Conservation (phyloP, 169 alveolate species). For the Cardiosporidium cionae region DNA sequence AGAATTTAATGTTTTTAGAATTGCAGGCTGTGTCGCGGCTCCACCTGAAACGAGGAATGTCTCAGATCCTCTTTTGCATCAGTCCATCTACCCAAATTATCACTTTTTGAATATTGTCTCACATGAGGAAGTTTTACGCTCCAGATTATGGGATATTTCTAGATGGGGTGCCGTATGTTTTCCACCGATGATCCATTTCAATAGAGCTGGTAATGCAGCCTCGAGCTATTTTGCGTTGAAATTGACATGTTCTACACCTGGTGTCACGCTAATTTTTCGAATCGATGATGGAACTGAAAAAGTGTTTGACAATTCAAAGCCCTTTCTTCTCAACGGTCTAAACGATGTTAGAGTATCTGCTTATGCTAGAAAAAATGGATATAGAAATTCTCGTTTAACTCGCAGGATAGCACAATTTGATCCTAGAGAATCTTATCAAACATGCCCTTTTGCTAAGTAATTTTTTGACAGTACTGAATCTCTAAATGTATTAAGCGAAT, state of each 20-base stretch:
- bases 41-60: constrained; percentile 24
- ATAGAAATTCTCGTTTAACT: too few relatives aligned
- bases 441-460: too few relatives aligned
- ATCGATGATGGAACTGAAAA: too few relatives aligned
- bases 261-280: not conserved
- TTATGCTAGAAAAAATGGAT: too few relatives aligned
- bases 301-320: too few relatives aligned
- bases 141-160: constrained; percentile 1
- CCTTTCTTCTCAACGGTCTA: too few relatives aligned
- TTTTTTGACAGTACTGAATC: too few relatives aligned
- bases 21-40: constrained; percentile 18
- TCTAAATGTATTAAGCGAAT: too few relatives aligned
- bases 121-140: constrained; percentile 7
- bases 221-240: not conserved
- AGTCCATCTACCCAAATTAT: constrained; percentile 4
- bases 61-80: constrained; percentile 6
- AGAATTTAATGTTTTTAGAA: not conserved
- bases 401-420: too few relatives aligned
- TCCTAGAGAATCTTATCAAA: too few relatives aligned
- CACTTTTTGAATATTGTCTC: constrained; percentile 16
- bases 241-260: not conserved
- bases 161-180: not conserved
- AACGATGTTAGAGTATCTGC: too few relatives aligned
- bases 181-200: not conserved
- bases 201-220: not conserved